Evolutionary conservation across 345 rosid species (phyloP).

Genomic region (Brassica carinata): DNA sequence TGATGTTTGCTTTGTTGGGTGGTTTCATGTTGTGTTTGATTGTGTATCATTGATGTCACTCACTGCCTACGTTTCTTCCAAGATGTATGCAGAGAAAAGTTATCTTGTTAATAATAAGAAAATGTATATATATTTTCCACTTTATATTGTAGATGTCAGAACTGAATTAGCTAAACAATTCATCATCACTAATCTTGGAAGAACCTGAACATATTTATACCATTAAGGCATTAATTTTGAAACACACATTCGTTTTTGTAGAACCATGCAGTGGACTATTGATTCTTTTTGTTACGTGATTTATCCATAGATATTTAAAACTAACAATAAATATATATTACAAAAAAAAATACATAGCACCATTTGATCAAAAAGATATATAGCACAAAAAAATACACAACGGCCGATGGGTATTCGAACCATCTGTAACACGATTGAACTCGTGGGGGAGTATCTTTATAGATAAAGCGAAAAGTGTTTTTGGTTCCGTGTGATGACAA

Average conservation of each 20-base stretch:
- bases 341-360: too few relatives aligned
- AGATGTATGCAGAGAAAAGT: neutral
- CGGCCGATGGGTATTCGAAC: neutral
- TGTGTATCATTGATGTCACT: neutral
- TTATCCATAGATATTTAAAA: neutral
- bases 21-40: constrained; percentile 28
- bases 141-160: neutral
- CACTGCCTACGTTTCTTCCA: neutral
- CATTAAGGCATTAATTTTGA: neutral
- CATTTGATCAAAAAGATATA: neutral
- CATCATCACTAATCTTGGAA: neutral
- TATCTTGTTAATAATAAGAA: constrained; percentile 18
- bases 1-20: constrained; percentile 6
- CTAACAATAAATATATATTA: neutral
- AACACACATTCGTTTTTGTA: neutral
- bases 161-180: neutral
- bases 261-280: constrained; percentile 5
- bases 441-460: constrained; percentile 38
- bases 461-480: constrained; percentile 11
- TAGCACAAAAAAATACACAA: neutral
- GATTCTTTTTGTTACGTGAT: neutral
- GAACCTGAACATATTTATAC: neutral
- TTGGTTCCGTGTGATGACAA: constrained; percentile 14
- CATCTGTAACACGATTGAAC: neutral
- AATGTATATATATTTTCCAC: neutral